phyloP scores from a whole-genome alignment of 257 asterid genomes.

The Haberlea rhodopensis region DNA sequence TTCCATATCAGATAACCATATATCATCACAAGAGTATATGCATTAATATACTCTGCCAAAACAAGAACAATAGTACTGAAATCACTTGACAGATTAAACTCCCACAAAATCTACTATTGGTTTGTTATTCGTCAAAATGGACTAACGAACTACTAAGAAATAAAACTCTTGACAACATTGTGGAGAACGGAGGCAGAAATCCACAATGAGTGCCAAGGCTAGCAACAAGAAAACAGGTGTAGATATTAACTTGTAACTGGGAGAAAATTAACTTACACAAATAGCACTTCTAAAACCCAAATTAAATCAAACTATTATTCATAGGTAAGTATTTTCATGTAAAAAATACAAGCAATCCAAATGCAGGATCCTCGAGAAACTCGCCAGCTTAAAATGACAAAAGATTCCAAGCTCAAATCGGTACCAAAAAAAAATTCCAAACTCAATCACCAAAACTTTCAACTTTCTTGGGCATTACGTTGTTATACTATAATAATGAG shows the following conservation, averaged over 20 bases:
- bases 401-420: too few species aligned
- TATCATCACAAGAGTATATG: slow-evolving; percentile 52
- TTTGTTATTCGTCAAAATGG: slow-evolving; percentile 4
- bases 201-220: neutral
- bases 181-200: neutral
- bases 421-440: neutral
- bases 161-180: neutral
- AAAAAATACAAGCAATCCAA: neutral
- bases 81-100: slow-evolving; percentile 14
- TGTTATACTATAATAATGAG: neutral
- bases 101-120: slow-evolving; percentile 1
- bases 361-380: neutral
- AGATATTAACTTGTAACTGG: neutral
- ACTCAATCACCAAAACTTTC: neutral
- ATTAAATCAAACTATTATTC: neutral
- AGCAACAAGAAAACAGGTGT: neutral
- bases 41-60: slow-evolving; percentile 30
- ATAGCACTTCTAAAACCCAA: too few species aligned
- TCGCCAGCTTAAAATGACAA: neutral
- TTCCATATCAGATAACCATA: slow-evolving; percentile 49
- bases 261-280: neutral
- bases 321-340: too few species aligned
- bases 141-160: slow-evolving; percentile 12
- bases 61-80: slow-evolving; percentile 12
- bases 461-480: neutral